phyloP scores from a whole-genome alignment of 192 early-diverging fungal genomes.

The Mortierella claussenii region DNA sequence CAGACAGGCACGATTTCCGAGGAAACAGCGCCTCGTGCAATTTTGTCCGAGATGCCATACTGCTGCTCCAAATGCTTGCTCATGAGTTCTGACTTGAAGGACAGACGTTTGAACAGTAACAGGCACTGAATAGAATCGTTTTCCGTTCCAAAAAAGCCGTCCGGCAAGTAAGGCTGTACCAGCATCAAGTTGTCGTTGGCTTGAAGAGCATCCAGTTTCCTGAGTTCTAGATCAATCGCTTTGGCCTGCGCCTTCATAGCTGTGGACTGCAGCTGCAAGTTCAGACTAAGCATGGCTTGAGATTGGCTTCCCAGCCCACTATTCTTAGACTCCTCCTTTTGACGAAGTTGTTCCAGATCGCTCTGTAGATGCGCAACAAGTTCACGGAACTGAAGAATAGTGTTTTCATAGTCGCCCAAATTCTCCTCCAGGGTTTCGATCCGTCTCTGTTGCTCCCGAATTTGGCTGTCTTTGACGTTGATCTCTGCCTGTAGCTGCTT shows the following conservation, averaged over 20 bases:
- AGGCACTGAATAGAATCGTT: slow-evolving; percentile 78
- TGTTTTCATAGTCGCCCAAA: slow-evolving; percentile 87
- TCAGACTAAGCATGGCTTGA: slow-evolving; percentile 85
- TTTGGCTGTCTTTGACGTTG: slow-evolving; percentile 75
- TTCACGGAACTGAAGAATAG: slow-evolving; percentile 87
- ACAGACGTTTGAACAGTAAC: slow-evolving; percentile 82
- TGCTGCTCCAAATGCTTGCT: slow-evolving; percentile 77
- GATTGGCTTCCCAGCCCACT: slow-evolving; percentile 68
- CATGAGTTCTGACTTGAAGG: slow-evolving; percentile 84
- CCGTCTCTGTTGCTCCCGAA: slow-evolving; percentile 68
- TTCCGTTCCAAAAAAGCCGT: slow-evolving; percentile 84
- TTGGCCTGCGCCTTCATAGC: slow-evolving; percentile 87
- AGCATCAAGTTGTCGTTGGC: slow-evolving; percentile 76
- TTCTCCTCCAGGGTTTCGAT: slow-evolving; percentile 80
- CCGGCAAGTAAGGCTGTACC: slow-evolving; percentile 83
- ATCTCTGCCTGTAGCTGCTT: slow-evolving; percentile 88
- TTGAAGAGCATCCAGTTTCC: slow-evolving; percentile 87
- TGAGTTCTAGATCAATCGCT: slow-evolving; percentile 90
- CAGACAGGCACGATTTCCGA: slow-evolving; percentile 66
- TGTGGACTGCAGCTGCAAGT: slow-evolving; percentile 82
- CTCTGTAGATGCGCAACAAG: slow-evolving; percentile 80
- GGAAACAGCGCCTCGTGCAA: slow-evolving; percentile 58
- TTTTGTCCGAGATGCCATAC: slow-evolving; percentile 67
- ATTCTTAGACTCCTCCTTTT: slow-evolving; percentile 65
- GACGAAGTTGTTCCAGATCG: slow-evolving; percentile 78